These are phyloP conservation scores for Mangifera indica DNA, from an alignment of 345 rosid species.

Conservation along the genomic window DNA sequence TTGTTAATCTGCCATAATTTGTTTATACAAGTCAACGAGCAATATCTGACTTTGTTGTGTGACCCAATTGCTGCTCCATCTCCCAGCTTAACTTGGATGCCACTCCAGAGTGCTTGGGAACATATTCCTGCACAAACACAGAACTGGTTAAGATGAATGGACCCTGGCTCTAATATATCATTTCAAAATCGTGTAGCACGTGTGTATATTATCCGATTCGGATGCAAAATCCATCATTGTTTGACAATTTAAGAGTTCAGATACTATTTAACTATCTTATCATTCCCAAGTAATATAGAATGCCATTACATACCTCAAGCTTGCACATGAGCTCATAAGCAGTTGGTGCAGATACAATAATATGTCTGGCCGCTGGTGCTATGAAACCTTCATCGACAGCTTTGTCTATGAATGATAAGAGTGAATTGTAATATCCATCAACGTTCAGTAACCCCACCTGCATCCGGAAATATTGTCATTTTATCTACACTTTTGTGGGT, in stretches of 20 bases:
- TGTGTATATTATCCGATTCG: too few relatives aligned
- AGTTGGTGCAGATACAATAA: constrained; percentile 69
- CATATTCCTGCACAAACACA: constrained; percentile 49
- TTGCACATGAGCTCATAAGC: constrained; percentile 70
- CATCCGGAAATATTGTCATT: neutral
- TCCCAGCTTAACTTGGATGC: constrained; percentile 62
- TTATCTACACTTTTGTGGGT: neutral
- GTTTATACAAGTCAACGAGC: constrained; percentile 42
- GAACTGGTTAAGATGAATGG: neutral
- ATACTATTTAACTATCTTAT: too few relatives aligned
- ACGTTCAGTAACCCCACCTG: constrained; percentile 79
- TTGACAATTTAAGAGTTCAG: too few relatives aligned
- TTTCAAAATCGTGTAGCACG: too few relatives aligned
- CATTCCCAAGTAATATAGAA: too few relatives aligned
- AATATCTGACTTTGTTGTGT: constrained; percentile 47
- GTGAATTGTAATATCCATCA: constrained; percentile 71
- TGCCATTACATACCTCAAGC: too few relatives aligned
- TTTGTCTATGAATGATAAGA: constrained; percentile 69
- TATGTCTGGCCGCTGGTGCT: constrained; percentile 67
- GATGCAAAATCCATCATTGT: too few relatives aligned
- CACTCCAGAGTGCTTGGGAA: constrained; percentile 44
- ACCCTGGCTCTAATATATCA: neutral
- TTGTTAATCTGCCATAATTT: constrained; percentile 16
- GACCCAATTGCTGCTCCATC: constrained; percentile 58
- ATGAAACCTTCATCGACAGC: constrained; percentile 84